Evolutionary conservation across 129 eudicot species (phyloP).

Genomic region (Heracleum sosnowskyi): DNA sequence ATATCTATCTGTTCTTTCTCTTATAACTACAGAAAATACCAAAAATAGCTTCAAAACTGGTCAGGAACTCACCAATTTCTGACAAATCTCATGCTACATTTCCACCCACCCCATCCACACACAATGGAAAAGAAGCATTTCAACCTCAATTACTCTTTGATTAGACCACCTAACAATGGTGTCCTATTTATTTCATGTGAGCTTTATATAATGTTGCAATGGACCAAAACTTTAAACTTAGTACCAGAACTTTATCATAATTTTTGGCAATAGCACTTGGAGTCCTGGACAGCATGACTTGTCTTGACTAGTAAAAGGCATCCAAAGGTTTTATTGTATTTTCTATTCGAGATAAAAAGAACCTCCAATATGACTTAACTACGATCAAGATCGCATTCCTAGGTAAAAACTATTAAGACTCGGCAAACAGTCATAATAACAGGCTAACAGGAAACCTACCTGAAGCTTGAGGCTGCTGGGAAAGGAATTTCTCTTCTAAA

Average conservation of each 20-base stretch:
- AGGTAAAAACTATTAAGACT: background rate
- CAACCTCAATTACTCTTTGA: background rate
- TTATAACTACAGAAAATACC: no score
- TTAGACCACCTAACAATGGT: background rate
- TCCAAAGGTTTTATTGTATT: background rate
- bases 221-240: background rate
- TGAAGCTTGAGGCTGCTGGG: conserved; percentile 84
- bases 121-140: background rate
- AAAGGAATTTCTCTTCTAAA: conserved; percentile 88
- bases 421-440: conserved; percentile 3
- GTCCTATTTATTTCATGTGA: background rate
- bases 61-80: no score
- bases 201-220: background rate
- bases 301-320: background rate
- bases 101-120: background rate
- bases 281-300: background rate
- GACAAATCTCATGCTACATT: background rate
- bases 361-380: background rate
- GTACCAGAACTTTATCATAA: background rate
- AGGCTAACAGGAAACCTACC: conserved; percentile 30
- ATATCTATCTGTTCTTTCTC: no score
- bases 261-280: background rate
- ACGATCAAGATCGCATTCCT: background rate
- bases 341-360: background rate
- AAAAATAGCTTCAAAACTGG: no score